Percentiles rank a stretch among this genome's conserved stretches.
Evolutionary conservation across 768 basidiomycete genomes (phyloP).

Genomic region (Pisolithus tinctorius): DNA sequence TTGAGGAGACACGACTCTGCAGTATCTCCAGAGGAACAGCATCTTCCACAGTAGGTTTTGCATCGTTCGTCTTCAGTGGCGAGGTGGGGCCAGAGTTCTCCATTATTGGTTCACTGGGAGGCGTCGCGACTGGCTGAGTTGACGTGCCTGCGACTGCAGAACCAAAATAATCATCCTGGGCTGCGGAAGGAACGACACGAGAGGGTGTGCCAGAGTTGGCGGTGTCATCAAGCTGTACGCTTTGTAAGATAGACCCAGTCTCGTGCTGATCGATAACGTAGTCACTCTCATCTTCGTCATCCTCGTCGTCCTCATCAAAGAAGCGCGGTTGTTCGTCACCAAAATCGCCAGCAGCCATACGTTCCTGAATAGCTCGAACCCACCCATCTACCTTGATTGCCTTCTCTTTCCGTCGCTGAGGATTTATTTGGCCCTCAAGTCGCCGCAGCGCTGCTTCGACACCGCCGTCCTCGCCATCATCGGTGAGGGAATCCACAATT

Average conservation of each 20-base stretch:
- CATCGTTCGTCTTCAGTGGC: constrained; percentile 30
- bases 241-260: constrained; percentile 18
- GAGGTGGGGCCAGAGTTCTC: constrained; percentile 14
- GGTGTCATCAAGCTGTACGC: constrained; percentile 1
- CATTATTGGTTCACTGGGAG: constrained; percentile 2
- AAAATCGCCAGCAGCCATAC: constrained; percentile 60
- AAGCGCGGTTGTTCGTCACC: constrained; percentile 54
- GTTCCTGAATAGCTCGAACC: constrained; percentile 66
- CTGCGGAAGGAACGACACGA: constrained; percentile 13
- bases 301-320: constrained; percentile 39
- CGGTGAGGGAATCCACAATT: constrained; percentile 64
- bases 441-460: constrained; percentile 75
- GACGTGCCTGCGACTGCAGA: constrained; percentile 14
- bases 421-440: constrained; percentile 83
- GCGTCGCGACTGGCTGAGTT: constrained; percentile 10
- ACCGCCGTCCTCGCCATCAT: constrained; percentile 71
- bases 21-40: constrained; percentile 63
- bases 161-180: constrained; percentile 19
- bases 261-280: constrained; percentile 26
- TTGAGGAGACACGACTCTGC: constrained; percentile 45
- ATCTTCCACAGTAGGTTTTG: constrained; percentile 51
- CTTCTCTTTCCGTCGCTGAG: constrained; percentile 61
- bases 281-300: constrained; percentile 28
- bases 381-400: constrained; percentile 75
- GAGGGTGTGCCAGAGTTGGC: constrained; percentile 16